Base-by-base conservation (phyloP, 352 stramenopile genomes). In the Phytophthora pisi region DNA sequence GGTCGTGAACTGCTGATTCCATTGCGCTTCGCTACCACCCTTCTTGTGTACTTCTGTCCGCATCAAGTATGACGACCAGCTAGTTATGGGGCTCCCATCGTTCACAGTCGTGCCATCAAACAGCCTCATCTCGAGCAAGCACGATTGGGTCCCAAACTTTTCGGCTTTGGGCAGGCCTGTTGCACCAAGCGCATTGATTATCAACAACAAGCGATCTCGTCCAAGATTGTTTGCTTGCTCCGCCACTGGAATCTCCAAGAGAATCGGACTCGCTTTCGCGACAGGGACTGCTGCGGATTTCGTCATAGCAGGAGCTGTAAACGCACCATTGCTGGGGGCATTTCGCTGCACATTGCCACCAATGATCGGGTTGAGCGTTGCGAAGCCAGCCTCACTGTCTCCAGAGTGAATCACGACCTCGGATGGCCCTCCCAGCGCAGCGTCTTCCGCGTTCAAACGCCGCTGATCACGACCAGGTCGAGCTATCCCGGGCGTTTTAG, bases 111-210 rank as follows among this genome's bases (percentile, higher is more conserved):
- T 54, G 2, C 66, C 57, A 57, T 67, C 56, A 26, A 71, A 75
- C 38, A 93, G 24, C 20, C 70, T 73, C 64, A 93, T 79, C 64
- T 92, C 85, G 2, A 93, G 55, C 10, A 82, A 73, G 8, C 77
- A 87, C n/a, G 85, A 93, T 68, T 93, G 85, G 0, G 83, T 91
- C 4, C 83, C 85, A 62, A 93, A 93, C 31, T 90, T 91, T 50
- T 93, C 83, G 9, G 84, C 81, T 51, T 93, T 93, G 0, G 65
- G 52, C 15, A 93, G 61, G 5, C 76, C 81, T 0, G 81, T 86
- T 8, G 84, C 82, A 0, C 82, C 79, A 3, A 93, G 68, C 1
- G 81, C 84, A 51, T 90, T 84, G 30, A 93, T 77, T 26, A 88
- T 67, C 20, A 92, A 55, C 24, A 83, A 4, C 30, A 81, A 59